phyloP scores from a whole-genome alignment of 768 basidiomycete genomes.

The Boletales sp. region DNA sequence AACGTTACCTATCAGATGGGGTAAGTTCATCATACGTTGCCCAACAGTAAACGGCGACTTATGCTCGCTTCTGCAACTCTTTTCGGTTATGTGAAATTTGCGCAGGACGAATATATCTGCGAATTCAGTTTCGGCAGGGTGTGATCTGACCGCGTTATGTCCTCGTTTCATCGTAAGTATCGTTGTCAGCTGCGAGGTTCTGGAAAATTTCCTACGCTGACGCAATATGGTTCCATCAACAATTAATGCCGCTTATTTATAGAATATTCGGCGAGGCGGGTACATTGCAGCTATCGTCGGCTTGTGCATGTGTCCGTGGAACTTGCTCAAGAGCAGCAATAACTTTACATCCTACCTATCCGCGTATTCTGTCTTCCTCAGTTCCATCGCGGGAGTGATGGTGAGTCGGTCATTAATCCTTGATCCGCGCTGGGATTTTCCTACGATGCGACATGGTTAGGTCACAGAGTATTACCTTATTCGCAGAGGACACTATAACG shows the following conservation, averaged over 20 bases:
- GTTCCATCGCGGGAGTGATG: constrained; percentile 81
- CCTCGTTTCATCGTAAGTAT: constrained; percentile 67
- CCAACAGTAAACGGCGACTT: constrained; percentile 15
- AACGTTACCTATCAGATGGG: constrained; percentile 18
- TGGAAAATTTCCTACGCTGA: neutral
- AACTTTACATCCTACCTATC: constrained; percentile 79
- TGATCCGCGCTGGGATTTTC: neutral
- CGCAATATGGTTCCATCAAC: neutral
- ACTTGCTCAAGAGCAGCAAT: constrained; percentile 67
- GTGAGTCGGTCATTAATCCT: constrained; percentile 30
- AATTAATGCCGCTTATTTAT: neutral
- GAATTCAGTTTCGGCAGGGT: constrained; percentile 80
- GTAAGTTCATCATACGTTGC: constrained; percentile 15
- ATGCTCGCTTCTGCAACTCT: neutral
- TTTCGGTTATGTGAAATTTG: constrained; percentile 9
- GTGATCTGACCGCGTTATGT: constrained; percentile 74
- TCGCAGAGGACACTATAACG: constrained; percentile 64
- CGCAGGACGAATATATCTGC: constrained; percentile 74
- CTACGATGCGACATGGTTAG: constrained; percentile 28
- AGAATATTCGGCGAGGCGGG: constrained; percentile 84
- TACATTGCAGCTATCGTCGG: constrained; percentile 81
- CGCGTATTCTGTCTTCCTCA: constrained; percentile 77
- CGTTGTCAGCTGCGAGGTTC: neutral
- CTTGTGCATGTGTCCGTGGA: constrained; percentile 74
- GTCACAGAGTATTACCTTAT: constrained; percentile 79